Base-by-base conservation (phyloP, 2,329 filamentous ascomycete species). In the Tolypocladium sp. region DNA sequence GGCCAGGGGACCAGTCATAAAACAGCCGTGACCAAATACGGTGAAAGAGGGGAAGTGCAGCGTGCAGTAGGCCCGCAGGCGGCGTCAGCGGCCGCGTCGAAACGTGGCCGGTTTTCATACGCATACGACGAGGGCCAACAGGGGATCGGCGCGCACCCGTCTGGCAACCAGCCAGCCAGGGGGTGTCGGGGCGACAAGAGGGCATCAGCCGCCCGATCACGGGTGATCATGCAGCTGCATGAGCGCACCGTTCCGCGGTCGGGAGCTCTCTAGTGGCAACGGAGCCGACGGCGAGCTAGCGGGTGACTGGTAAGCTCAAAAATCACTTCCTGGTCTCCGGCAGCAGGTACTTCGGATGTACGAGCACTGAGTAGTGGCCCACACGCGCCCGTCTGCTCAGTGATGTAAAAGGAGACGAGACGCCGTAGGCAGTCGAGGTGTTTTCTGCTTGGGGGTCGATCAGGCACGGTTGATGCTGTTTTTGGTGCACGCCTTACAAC, bases 171-270 rank as follows among this genome's bases (percentile, higher is more conserved):
- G 49, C 42, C 27, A 56, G 54, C 22, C 57, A 61, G 41, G 38
- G 38, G 54, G 53, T 42, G 53, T n/a, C 15, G 13, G 38, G 25
- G 38, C 41, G n/a, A 46, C 12, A 46, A 35, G 40, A 40, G 30
- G 40, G 58, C 57, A 62, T 57, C 52, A 66, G 63, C 63, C 65
- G 64, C 67, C 63, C 49, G 66, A 68, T 71, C 66, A 69, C 66
- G 68, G 69, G 65, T 70, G 64, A 71, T 69, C 63, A 68, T 69
- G 65, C 71, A 69, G 63, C 67, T 72, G 70, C 67, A 73, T 60
- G 68, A 68, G 69, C 70, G 71, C 68, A 69, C 69, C 70, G 70
- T 70, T 70, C 69, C 70, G 70, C 65, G 30, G 55, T 30, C 41
- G 55, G 55, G n/a, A 37, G 25, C 55, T 17, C 55, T 10, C 40